A percentile compares a stretch with the other conserved stretches of the same genome.
Conservation (phyloP, 208 protist species). For the Phytomonas sp. region DNA sequence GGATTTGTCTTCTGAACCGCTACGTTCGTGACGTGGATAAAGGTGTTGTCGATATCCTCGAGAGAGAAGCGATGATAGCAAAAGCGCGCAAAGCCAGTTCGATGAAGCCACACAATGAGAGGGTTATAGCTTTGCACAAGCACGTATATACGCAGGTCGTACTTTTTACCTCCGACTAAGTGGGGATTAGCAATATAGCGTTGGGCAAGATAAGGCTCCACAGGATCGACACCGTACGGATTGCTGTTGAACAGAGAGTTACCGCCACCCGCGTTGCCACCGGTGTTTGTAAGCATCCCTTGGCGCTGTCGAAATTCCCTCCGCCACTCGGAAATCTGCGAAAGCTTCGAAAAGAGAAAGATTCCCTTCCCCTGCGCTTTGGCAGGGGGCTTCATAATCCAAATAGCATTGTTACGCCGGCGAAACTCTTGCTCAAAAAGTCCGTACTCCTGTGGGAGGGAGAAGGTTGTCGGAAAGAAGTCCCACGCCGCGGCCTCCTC, state of each 20-base stretch:
- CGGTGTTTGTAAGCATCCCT: slow-evolving; percentile 21
- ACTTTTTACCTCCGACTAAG: slow-evolving; percentile 91
- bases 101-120: slow-evolving; percentile 85
- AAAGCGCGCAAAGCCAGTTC: slow-evolving; percentile 90
- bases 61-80: slow-evolving; percentile 88
- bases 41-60: slow-evolving; percentile 88
- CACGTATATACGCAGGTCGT: slow-evolving; percentile 91
- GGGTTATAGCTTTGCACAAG: slow-evolving; percentile 83
- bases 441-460: slow-evolving; percentile 92
- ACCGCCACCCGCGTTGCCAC: background rate
- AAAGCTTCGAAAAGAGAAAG: slow-evolving; percentile 95
- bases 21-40: slow-evolving; percentile 96
- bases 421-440: slow-evolving; percentile 93
- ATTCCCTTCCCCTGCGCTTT: slow-evolving; percentile 96
- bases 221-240: slow-evolving; percentile 38
- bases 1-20: slow-evolving; percentile 94
- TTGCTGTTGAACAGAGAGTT: slow-evolving; percentile 1
- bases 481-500: slow-evolving; percentile 86
- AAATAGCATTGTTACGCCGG: slow-evolving; percentile 78
- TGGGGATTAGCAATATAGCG: slow-evolving; percentile 89
- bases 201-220: slow-evolving; percentile 83
- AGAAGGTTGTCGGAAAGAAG: slow-evolving; percentile 93
- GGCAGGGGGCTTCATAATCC: slow-evolving; percentile 97
- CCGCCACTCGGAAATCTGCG: slow-evolving; percentile 92
- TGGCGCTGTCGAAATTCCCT: slow-evolving; percentile 73